Evolutionary conservation across 106 monocot species (phyloP).

Genomic region (Acorus calamus): DNA sequence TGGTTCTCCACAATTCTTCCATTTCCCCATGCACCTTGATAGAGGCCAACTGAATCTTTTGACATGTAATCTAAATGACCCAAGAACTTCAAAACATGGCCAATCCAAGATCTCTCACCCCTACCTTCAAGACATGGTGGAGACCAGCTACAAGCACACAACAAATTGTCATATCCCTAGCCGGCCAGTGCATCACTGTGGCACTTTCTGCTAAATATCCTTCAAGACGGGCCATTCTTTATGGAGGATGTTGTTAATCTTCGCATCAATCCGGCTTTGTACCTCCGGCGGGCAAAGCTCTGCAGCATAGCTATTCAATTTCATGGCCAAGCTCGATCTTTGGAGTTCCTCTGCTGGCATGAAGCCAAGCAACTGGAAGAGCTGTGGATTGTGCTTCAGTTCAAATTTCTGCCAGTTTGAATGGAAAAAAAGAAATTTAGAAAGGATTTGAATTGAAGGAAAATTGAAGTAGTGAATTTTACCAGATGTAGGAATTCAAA

Average conservation of each 20-base stretch:
- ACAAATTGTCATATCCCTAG: not conserved
- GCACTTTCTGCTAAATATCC: slow-evolving; percentile 27
- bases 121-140: not conserved
- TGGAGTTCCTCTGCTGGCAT: slow-evolving; percentile 63
- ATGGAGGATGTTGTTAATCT: slow-evolving; percentile 57
- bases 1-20: no score
- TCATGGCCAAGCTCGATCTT: slow-evolving; percentile 52
- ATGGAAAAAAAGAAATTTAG: not conserved
- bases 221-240: slow-evolving; percentile 70
- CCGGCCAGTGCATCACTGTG: no score
- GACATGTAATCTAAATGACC: no score
- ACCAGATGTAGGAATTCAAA: no score
- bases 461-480: no score
- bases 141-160: not conserved
- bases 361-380: slow-evolving; percentile 82
- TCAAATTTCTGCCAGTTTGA: slow-evolving; percentile 69
- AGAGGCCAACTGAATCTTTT: no score
- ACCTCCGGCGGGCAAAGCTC: slow-evolving; percentile 61
- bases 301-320: slow-evolving; percentile 70
- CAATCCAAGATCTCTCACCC: no score
- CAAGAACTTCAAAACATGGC: no score
- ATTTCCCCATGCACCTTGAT: no score
- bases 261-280: slow-evolving; percentile 59
- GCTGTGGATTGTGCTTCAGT: slow-evolving; percentile 57
- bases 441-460: not conserved